Base-by-base conservation (phyloP, 768 basidiomycete species). In the Obba rivulosa region DNA sequence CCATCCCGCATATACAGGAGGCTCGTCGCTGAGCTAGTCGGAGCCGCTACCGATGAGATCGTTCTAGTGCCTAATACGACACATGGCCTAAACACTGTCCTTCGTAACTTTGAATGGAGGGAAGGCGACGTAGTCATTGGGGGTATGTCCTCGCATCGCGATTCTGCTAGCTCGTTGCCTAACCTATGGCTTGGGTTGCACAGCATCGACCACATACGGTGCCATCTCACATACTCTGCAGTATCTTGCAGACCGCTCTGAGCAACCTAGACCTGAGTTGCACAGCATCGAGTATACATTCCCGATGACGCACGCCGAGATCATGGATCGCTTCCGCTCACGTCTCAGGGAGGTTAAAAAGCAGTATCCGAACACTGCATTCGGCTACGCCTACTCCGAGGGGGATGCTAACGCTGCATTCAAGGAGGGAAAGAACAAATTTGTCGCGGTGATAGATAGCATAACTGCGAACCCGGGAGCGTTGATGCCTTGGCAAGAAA, bases 371-470 rank as follows among this genome's bases (percentile, higher is more conserved):
- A 43, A 50, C 21, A 41, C 39, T 31, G 20, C 36, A 43, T 38
- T 57, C 53, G 42, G 13, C 45, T 57, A 34, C 43, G 47, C 52
- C 3, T 58, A 59, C 1, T 34, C 20, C 18, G 50, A 51, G 24
- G 13, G 28, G 3, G 18, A 16, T 4, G 20, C 36, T 17, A 16
- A 42, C 45, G 36, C 18, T 5, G 48, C 38, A 16, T 22, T 39
- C n/a, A 35, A 23, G 16, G 45, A 51, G 9, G 53, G 59, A 2
- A 51, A 62, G 16, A 64, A 70, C 54, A 78, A 81, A 62, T 72
- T 87, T 4, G 69, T 90, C 18, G 81, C 81, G 0, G 61, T 92
- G 34, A 78, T 92, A 10, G 91, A 92, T 60, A 66, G 71, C 25
- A 83, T 92, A 41, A 64, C 69, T 3, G 77, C 84, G 8, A 71